phyloP scores from a whole-genome alignment of 2,329 filamentous ascomycete genomes.

The Arthrinium puccinioides region DNA sequence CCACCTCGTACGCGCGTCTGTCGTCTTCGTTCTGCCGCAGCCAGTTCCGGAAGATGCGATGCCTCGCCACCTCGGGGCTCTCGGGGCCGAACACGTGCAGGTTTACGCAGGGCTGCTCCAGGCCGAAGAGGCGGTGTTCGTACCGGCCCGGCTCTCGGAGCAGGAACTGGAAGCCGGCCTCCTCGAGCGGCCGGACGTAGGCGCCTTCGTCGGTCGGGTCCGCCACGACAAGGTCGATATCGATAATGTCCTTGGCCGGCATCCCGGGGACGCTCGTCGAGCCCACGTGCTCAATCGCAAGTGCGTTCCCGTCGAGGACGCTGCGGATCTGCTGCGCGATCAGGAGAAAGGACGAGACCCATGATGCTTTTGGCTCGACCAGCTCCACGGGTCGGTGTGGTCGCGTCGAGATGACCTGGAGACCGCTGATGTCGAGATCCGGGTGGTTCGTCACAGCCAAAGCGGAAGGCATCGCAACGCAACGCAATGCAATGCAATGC shows the following conservation, averaged over 20 bases:
- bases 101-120: conserved; percentile 36
- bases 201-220: conserved; percentile 30
- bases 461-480: neutral
- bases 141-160: conserved; percentile 29
- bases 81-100: conserved; percentile 40
- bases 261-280: conserved; percentile 43
- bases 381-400: neutral
- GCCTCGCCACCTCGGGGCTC: conserved; percentile 32
- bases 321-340: conserved; percentile 16
- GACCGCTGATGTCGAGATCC: neutral
- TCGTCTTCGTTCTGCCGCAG: conserved; percentile 29
- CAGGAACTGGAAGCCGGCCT: conserved; percentile 36
- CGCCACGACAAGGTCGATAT: conserved; percentile 40
- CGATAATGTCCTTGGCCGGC: conserved; percentile 43
- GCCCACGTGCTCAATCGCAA: conserved; percentile 37
- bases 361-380: conserved; percentile 4
- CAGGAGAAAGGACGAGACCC: conserved; percentile 3
- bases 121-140: conserved; percentile 39
- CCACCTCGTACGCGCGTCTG: conserved; percentile 27
- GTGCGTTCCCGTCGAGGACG: conserved; percentile 25
- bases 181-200: conserved; percentile 36
- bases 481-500: no score
- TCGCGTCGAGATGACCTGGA: conserved; percentile 1
- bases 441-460: neutral
- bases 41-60: conserved; percentile 38